phyloP scores from a whole-genome alignment of 495 filamentous ascomycete species.

The Hypoxylon perforatum region DNA sequence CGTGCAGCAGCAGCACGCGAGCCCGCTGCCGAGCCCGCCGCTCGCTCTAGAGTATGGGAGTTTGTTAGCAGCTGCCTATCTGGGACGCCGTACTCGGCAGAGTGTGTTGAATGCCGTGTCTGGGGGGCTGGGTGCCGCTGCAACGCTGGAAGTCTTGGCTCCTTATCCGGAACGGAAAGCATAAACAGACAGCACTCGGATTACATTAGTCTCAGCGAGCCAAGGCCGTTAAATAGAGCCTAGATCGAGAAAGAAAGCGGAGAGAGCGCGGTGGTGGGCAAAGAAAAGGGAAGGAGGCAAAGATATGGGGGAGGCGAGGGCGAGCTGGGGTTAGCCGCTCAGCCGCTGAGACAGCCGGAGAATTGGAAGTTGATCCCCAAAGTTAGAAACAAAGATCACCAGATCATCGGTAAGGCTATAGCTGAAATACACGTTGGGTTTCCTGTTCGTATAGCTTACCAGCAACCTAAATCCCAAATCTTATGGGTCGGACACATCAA shows the following conservation, averaged over 20 bases:
- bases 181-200: constrained; percentile 27
- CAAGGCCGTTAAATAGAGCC: constrained; percentile 15
- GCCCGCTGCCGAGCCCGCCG: too few species aligned
- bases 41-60: too few species aligned
- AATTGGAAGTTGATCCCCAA: constrained; percentile 21
- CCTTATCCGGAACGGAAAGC: constrained; percentile 25
- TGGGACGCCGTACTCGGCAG: too few species aligned
- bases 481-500: constrained; percentile 29
- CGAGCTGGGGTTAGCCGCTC: constrained; percentile 5
- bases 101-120: constrained; percentile 20
- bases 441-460: constrained; percentile 22
- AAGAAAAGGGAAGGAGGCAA: constrained; percentile 13
- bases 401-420: constrained; percentile 15
- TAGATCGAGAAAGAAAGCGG: not conserved
- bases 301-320: constrained; percentile 7
- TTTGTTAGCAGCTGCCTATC: too few species aligned
- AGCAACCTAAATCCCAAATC: constrained; percentile 24
- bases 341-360: constrained; percentile 16
- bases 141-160: constrained; percentile 11
- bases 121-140: constrained; percentile 16
- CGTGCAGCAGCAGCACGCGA: too few species aligned
- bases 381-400: constrained; percentile 23
- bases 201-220: constrained; percentile 17
- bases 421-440: constrained; percentile 25
- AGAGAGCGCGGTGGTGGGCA: constrained; percentile 3